A percentile compares a stretch with the other conserved stretches of the same genome.
phyloP scores from a whole-genome alignment of 805 yeast species.

The Scheffersomyces coipomensis region DNA sequence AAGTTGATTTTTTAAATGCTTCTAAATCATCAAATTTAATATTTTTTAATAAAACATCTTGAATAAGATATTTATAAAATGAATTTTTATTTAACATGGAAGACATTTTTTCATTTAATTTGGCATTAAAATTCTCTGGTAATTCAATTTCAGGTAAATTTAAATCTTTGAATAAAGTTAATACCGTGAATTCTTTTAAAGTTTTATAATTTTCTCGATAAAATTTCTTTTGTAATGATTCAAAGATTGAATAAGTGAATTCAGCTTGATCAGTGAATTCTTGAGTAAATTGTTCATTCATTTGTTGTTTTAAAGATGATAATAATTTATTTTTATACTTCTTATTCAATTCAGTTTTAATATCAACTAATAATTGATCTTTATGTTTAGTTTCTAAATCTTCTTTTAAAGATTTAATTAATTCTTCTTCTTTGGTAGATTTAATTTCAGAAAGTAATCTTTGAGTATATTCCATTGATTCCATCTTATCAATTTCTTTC shows the following conservation, averaged over 20 bases:
- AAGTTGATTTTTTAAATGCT: background rate
- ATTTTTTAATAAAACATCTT: background rate
- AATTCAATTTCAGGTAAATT: background rate
- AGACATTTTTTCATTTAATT: background rate
- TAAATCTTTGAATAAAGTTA: background rate
- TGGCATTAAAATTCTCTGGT: background rate
- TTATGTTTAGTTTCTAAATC: background rate
- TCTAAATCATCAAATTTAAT: background rate
- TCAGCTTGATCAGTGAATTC: background rate
- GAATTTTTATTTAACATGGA: background rate
- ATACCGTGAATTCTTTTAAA: background rate
- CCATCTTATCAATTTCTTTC: background rate
- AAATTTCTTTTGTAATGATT: background rate
- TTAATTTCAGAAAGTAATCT: background rate
- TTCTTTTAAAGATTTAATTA: background rate
- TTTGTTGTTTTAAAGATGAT: background rate
- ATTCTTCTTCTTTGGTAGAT: background rate
- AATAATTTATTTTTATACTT: background rate
- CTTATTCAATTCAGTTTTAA: background rate
- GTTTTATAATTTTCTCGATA: background rate
- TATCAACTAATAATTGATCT: background rate
- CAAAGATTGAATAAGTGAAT: background rate
- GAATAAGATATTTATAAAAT: background rate
- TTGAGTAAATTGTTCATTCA: background rate
- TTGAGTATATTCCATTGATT: background rate